phyloP scores from a whole-genome alignment of 805 yeast genomes.

The Torulaspora gathmanii region DNA sequence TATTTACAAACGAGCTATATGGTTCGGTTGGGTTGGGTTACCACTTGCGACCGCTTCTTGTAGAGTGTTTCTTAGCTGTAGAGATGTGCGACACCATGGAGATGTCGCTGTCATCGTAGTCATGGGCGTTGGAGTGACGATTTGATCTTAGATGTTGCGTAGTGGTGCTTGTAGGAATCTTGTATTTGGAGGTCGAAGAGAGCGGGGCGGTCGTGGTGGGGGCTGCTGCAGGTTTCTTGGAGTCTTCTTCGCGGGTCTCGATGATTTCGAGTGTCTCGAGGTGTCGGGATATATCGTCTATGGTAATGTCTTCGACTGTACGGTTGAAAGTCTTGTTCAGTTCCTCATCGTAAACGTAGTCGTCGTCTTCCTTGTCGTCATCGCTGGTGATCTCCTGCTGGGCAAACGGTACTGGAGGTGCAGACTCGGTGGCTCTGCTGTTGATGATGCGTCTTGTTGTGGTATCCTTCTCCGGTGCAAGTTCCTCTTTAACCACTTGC shows the following conservation, averaged over 20 bases:
- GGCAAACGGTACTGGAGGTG: constrained; percentile 28
- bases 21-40: constrained; percentile 6
- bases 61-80: constrained; percentile 28
- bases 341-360: constrained; percentile 36
- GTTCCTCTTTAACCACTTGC: constrained; percentile 5
- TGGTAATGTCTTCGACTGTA: constrained; percentile 38
- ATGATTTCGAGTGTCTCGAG: constrained; percentile 35
- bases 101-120: constrained; percentile 34
- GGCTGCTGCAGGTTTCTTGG: background rate
- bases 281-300: constrained; percentile 38
- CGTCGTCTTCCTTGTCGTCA: constrained; percentile 36
- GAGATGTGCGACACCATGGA: constrained; percentile 37
- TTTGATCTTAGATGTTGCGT: constrained; percentile 27
- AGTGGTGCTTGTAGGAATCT: constrained; percentile 29
- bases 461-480: background rate
- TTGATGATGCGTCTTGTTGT: constrained; percentile 8
- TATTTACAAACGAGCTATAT: background rate
- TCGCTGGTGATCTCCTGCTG: constrained; percentile 31
- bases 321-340: constrained; percentile 37
- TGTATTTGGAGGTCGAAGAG: constrained; percentile 20
- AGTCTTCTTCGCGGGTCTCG: constrained; percentile 10
- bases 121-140: constrained; percentile 20
- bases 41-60: constrained; percentile 34
- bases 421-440: constrained; percentile 7
- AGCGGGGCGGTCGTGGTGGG: background rate